A percentile compares a stretch with the other conserved stretches of the same genome.
These are phyloP conservation scores for Madurella mycetomatis DNA, from an alignment of 2,329 filamentous ascomycete genomes.

Conservation along the genomic window DNA sequence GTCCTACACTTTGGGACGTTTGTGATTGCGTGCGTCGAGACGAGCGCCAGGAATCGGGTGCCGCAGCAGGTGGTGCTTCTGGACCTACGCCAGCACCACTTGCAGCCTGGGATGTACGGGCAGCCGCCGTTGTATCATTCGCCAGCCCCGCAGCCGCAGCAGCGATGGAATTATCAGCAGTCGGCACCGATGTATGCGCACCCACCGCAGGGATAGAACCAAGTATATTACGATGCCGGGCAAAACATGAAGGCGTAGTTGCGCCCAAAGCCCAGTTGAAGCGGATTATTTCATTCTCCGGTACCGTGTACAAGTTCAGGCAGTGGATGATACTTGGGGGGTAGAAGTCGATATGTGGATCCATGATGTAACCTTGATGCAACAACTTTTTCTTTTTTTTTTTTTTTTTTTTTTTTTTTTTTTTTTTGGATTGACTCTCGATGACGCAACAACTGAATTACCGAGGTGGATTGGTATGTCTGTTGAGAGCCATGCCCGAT, in stretches of 20 bases:
- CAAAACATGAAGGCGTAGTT: neutral
- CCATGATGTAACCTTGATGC: too few species aligned
- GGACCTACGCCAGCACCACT: too few species aligned
- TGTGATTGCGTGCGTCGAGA: conserved; percentile 16
- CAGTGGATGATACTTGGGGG: too few species aligned
- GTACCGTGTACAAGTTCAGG: too few species aligned
- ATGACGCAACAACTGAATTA: too few species aligned
- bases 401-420: too few species aligned
- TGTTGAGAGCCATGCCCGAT: too few species aligned
- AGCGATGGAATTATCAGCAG: neutral
- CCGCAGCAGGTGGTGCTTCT: neutral
- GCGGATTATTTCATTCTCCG: too few species aligned
- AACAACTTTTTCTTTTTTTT: too few species aligned
- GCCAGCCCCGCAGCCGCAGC: neutral
- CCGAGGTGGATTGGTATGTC: too few species aligned
- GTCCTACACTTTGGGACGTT: conserved; percentile 14
- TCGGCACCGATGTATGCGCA: neutral
- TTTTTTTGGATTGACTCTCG: too few species aligned
- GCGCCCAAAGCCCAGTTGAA: neutral
- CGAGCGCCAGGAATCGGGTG: conserved; percentile 1
- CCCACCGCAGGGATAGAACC: neutral
- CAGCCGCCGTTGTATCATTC: neutral
- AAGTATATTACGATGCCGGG: neutral
- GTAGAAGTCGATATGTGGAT: too few species aligned
- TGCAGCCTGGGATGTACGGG: neutral